Conservation (phyloP, 768 basidiomycete species). For the Leccinum boreale region DNA sequence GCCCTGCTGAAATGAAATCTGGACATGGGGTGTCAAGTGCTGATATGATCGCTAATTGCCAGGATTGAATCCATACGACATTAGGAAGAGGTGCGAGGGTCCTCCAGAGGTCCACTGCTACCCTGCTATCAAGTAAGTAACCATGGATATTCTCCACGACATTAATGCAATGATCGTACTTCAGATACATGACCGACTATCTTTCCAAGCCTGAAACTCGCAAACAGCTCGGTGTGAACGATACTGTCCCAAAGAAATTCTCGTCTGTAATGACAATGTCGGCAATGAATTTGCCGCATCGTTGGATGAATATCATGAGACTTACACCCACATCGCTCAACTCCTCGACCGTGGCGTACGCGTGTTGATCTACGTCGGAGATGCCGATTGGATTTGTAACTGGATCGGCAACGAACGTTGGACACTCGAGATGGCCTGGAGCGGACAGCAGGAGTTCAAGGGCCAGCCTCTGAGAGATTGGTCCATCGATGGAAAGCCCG, state of each 20-base stretch:
- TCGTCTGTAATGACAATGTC: conserved; percentile 39
- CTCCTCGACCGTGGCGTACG: conserved; percentile 72
- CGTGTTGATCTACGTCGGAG: conserved; percentile 66
- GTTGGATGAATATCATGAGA: conserved; percentile 37
- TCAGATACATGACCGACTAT: conserved; percentile 53
- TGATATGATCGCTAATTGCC: not conserved
- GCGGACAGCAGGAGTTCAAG: conserved; percentile 48
- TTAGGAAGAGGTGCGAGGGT: conserved; percentile 53
- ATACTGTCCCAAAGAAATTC: conserved; percentile 36
- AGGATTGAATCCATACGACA: conserved; percentile 63
- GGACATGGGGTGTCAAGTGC: not conserved
- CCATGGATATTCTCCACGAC: not conserved
- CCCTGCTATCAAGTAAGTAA: conserved; percentile 43
- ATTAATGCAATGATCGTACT: not conserved
- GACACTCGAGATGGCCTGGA: conserved; percentile 71
- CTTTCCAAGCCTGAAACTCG: conserved; percentile 55
- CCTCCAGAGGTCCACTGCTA: conserved; percentile 55
- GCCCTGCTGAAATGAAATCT: conserved; percentile 10
- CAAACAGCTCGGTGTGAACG: conserved; percentile 55
- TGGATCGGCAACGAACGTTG: conserved; percentile 71
- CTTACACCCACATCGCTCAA: conserved; percentile 32
- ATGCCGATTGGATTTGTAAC: conserved; percentile 74
- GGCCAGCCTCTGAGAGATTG: conserved; percentile 51
- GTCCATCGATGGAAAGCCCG: conserved; percentile 44
- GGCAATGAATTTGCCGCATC: conserved; percentile 41